Evolutionary conservation across 805 yeast species (phyloP).

Genomic region (Starmerella vaccinii): DNA sequence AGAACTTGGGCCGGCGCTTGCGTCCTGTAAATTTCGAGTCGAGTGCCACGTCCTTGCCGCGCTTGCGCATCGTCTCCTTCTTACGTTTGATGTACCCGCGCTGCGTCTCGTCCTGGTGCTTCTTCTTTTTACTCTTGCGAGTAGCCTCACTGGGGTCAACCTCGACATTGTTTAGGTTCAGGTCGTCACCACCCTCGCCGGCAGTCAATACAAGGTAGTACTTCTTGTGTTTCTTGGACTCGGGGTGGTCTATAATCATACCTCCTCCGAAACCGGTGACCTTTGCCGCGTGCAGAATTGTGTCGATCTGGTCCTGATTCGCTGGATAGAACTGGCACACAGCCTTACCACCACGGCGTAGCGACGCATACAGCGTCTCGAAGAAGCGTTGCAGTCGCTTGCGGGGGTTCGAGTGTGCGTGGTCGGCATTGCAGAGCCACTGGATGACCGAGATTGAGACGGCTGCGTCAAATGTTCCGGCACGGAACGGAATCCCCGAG

Average conservation of each 20-base stretch:
- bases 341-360: conserved; percentile 91
- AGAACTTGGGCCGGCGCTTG: conserved; percentile 59
- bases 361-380: conserved; percentile 73
- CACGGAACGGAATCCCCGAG: conserved; percentile 83
- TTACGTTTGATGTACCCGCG: conserved; percentile 79
- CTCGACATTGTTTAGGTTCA: conserved; percentile 69
- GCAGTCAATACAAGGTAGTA: conserved; percentile 84
- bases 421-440: conserved; percentile 96
- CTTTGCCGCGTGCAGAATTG: conserved; percentile 74
- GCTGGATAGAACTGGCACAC: conserved; percentile 95
- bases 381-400: conserved; percentile 71
- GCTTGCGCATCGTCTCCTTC: conserved; percentile 83
- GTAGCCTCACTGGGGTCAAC: conserved; percentile 44
- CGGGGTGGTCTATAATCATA: conserved; percentile 85
- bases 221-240: conserved; percentile 80
- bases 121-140: conserved; percentile 29
- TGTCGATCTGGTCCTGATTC: conserved; percentile 73
- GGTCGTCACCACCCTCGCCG: conserved; percentile 61
- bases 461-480: conserved; percentile 95
- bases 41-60: conserved; percentile 78
- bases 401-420: conserved; percentile 70
- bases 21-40: conserved; percentile 92
- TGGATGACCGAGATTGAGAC: conserved; percentile 91
- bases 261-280: conserved; percentile 96
- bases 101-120: conserved; percentile 54